Evolutionary conservation across 225 moss, liverwort and hornwort genomes (phyloP).

Genomic region (Anthoceros angustus): DNA sequence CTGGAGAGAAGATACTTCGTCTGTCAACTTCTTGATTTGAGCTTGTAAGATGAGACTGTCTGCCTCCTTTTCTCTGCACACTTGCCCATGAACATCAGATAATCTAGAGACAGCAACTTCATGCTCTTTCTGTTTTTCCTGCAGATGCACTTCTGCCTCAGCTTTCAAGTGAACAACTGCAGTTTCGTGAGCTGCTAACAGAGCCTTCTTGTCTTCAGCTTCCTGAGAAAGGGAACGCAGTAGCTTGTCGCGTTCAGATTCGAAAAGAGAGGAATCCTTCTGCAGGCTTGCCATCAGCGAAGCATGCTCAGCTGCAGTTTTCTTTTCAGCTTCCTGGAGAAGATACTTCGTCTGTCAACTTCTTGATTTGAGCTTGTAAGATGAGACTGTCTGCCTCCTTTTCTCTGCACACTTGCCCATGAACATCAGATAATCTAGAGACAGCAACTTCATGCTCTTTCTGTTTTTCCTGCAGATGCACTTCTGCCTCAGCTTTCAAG

Average conservation of each 20-base stretch:
- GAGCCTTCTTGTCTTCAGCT: background rate
- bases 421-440: background rate
- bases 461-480: background rate
- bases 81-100: background rate
- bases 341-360: background rate
- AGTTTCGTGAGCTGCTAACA: background rate
- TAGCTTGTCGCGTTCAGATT: too few relatives aligned
- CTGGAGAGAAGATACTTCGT: background rate
- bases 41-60: background rate
- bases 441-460: background rate
- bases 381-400: slow-evolving; percentile 2
- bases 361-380: background rate
- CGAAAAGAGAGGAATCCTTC: background rate
- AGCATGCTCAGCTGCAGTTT: background rate
- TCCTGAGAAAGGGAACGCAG: background rate
- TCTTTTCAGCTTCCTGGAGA: background rate
- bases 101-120: background rate
- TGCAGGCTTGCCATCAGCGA: background rate
- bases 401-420: background rate
- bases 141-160: background rate
- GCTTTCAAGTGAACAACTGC: background rate
- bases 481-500: background rate
- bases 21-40: background rate
- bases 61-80: background rate
- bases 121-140: background rate